Evolutionary conservation across 2,329 filamentous ascomycete genomes (phyloP).

Genomic region (Cytospora schulzeri): DNA sequence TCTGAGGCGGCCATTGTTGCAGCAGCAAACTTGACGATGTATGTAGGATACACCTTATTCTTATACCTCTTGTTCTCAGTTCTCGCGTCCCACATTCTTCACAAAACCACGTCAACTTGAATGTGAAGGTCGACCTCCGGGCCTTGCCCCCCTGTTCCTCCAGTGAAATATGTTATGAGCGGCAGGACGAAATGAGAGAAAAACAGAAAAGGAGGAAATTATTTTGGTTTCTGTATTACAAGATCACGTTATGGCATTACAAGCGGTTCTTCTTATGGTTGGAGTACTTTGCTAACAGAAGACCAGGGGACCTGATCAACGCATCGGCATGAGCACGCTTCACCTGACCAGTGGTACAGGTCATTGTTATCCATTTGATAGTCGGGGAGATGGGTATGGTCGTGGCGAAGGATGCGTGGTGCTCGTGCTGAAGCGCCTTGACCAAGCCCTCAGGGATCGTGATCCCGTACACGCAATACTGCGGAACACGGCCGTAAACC

Average conservation of each 20-base stretch:
- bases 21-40: constrained; percentile 31
- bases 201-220: too few relatives aligned
- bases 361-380: constrained; percentile 24
- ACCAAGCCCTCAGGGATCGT: not conserved
- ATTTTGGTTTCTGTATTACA: too few relatives aligned
- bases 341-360: constrained; percentile 41
- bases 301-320: constrained; percentile 28
- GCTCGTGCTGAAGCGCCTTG: not conserved
- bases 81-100: too few relatives aligned
- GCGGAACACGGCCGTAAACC: constrained; percentile 33
- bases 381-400: constrained; percentile 4
- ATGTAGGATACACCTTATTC: not conserved
- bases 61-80: not conserved
- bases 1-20: constrained; percentile 30
- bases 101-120: not conserved
- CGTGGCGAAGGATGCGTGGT: constrained; percentile 14
- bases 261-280: too few relatives aligned
- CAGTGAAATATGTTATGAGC: too few relatives aligned
- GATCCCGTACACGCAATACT: constrained; percentile 26
- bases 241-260: too few relatives aligned
- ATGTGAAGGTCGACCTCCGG: too few relatives aligned
- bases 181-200: too few relatives aligned
- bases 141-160: too few relatives aligned
- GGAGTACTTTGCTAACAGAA: too few relatives aligned
- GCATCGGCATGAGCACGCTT: constrained; percentile 35